phyloP scores from a whole-genome alignment of 1,284 basidiomycete genomes.

The Trichosporon faecale region DNA sequence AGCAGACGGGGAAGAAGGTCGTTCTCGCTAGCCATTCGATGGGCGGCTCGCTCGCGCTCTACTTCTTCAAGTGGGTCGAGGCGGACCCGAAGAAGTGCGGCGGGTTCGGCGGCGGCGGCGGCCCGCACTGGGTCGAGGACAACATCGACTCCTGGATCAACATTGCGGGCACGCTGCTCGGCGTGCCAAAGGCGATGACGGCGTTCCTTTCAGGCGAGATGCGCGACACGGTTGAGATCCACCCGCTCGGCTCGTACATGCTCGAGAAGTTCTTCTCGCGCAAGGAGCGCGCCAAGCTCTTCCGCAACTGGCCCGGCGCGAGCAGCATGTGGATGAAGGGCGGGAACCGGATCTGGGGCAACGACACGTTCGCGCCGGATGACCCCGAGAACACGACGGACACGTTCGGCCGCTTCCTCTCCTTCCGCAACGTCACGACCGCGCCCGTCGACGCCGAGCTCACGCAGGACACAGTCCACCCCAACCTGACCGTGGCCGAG shows the following conservation, averaged over 20 bases:
- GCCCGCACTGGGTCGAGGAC: slow-evolving; percentile 85
- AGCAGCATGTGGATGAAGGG: slow-evolving; percentile 94
- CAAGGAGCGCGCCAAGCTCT: slow-evolving; percentile 82
- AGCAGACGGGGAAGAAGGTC: slow-evolving; percentile 71
- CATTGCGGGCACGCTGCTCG: slow-evolving; percentile 81
- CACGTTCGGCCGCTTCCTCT: slow-evolving; percentile 76
- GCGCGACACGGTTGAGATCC: slow-evolving; percentile 84
- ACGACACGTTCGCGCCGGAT: slow-evolving; percentile 58
- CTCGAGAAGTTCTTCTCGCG: slow-evolving; percentile 78
- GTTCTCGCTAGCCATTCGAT: slow-evolving; percentile 83
- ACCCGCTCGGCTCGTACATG: slow-evolving; percentile 57
- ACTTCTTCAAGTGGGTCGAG: slow-evolving; percentile 88
- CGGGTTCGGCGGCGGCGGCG: slow-evolving; percentile 70
- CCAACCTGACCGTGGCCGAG: slow-evolving; percentile 76
- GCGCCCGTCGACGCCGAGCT: slow-evolving; percentile 42
- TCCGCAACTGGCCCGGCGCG: slow-evolving; percentile 92
- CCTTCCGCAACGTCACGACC: slow-evolving; percentile 61
- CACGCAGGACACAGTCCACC: slow-evolving; percentile 46
- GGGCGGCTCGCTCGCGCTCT: slow-evolving; percentile 65
- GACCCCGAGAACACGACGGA: slow-evolving; percentile 64
- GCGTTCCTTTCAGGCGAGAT: slow-evolving; percentile 92
- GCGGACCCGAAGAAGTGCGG: slow-evolving; percentile 56
- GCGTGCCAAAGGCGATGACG: slow-evolving; percentile 83
- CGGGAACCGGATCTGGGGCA: slow-evolving; percentile 87
- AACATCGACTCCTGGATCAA: slow-evolving; percentile 77